Conservation (phyloP, 108 stramenopile species). For the Fistulifera pelliculosa region DNA sequence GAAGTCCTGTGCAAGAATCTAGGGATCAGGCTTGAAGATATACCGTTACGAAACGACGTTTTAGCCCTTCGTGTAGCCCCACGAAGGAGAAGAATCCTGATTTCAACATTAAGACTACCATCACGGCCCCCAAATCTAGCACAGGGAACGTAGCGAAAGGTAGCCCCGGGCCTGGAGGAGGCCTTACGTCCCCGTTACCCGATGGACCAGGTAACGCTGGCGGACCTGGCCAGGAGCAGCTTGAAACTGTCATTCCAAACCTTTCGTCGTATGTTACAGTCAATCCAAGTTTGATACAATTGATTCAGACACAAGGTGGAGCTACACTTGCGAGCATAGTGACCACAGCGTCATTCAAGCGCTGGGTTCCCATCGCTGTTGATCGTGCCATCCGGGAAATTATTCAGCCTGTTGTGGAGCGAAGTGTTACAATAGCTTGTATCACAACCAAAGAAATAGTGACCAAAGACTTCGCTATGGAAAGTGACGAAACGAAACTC, state of each 20-base stretch:
- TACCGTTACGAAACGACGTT: conserved; percentile 66
- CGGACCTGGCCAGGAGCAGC: conserved; percentile 32
- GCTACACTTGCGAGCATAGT: conserved; percentile 36
- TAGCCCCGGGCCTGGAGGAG: conserved; percentile 23
- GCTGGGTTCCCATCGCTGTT: conserved; percentile 90
- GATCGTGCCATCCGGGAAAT: conserved; percentile 98
- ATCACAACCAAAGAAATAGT: conserved; percentile 97
- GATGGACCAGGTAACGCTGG: background rate
- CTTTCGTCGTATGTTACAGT: conserved; percentile 92
- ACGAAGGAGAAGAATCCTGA: conserved; percentile 94
- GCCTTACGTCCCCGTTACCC: conserved; percentile 21
- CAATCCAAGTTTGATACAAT: conserved; percentile 76
- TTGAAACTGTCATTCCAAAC: conserved; percentile 94
- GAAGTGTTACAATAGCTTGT: conserved; percentile 96
- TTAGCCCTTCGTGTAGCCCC: conserved; percentile 71
- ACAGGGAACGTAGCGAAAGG: conserved; percentile 19
- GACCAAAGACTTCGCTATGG: conserved; percentile 99
- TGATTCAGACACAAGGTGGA: conserved; percentile 59
- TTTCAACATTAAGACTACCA: conserved; percentile 82
- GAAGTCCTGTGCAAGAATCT: conserved; percentile 98
- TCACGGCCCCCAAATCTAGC: conserved; percentile 9
- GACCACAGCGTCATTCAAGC: conserved; percentile 60
- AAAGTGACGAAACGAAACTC: conserved; percentile 91
- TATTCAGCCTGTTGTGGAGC: conserved; percentile 96
- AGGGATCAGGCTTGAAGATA: conserved; percentile 84